Evolutionary conservation across 257 asterid species (phyloP), one percentile per base, ranked within the genome.

Genomic region (Nicotiana tabacum): DNA sequence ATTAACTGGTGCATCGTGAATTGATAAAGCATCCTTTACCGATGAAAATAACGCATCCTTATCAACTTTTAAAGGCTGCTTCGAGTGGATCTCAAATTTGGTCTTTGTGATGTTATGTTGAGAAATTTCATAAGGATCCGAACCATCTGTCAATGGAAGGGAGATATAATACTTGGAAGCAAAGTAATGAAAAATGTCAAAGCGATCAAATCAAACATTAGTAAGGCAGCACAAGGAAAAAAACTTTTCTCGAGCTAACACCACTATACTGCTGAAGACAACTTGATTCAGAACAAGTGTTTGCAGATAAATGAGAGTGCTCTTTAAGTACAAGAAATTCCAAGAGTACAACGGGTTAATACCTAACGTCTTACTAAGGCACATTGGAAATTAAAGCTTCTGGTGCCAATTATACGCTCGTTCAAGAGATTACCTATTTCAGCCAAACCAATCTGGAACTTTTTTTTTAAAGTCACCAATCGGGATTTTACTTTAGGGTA

Each of bases 101-200:
- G 88, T 80, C 69, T 77, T 55, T 27, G 88, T 84, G 76, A 72
- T 86, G 74, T 51, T 68, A 77, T 89, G 94, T 83, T 89, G 88
- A 84, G 91, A 79, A 27, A 78, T 86, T 69, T 89, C 87, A 66
- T 67, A 29, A 74, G 83, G 83, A 78, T 80, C 64, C 12, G 64
- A 37, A n/a, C 85, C 89, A 61, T 89, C 95, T 90, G 91, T 83
- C 81, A 84, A 82, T 79, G 80, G 74, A 81, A 83, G 80, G 82
- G 30, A 16, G 1, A 35, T 53, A 43, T 18, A 68, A 70, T 32
- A 17, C 60, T 67, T 74, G 13, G 83, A 17, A 82, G 43, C 69
- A 39, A 32, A 6, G 33, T 55, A 3, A 9, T 15, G 10, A 8
- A 2, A 29, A 51, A 43, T 24, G 57, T 32, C 39, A 81, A n/a